phyloP scores from a whole-genome alignment of 164 flowering plant genomes.

The Annona squamosa region DNA sequence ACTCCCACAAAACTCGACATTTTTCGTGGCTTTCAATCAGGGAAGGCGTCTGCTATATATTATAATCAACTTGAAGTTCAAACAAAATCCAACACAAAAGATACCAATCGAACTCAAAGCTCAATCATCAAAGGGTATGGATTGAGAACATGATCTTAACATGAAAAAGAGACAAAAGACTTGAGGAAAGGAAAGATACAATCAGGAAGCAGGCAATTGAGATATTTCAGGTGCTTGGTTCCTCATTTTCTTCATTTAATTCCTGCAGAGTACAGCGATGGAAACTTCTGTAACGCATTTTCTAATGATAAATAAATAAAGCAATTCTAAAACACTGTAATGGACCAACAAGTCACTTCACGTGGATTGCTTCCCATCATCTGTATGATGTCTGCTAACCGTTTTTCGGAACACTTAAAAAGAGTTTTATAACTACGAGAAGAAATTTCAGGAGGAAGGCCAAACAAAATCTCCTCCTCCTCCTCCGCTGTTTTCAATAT shows the following conservation, averaged over 20 bases:
- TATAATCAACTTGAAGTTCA: background rate
- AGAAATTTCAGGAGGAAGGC: too few species aligned
- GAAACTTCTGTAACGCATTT: background rate
- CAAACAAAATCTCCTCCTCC: too few species aligned
- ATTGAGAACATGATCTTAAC: constrained; percentile 9
- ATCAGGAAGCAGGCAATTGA: constrained; percentile 1
- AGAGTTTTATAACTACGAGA: too few species aligned
- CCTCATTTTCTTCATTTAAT: background rate
- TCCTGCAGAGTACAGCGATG: background rate
- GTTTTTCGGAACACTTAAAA: too few species aligned
- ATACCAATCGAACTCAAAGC: background rate
- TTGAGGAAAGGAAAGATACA: constrained; percentile 1
- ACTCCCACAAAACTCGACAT: constrained; percentile 71
- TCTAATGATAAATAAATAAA: background rate
- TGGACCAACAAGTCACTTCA: background rate
- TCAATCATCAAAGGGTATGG: constrained; percentile 2
- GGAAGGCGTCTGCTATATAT: background rate
- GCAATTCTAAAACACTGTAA: background rate
- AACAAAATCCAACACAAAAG: background rate
- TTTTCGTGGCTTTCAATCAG: constrained; percentile 8
- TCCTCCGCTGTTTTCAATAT: too few species aligned
- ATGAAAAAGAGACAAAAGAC: background rate
- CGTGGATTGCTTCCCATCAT: background rate
- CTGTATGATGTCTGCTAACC: too few species aligned
- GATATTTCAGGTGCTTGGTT: constrained; percentile 5